Conservation (phyloP, 805 yeast species). For the Saturnispora sekii region DNA sequence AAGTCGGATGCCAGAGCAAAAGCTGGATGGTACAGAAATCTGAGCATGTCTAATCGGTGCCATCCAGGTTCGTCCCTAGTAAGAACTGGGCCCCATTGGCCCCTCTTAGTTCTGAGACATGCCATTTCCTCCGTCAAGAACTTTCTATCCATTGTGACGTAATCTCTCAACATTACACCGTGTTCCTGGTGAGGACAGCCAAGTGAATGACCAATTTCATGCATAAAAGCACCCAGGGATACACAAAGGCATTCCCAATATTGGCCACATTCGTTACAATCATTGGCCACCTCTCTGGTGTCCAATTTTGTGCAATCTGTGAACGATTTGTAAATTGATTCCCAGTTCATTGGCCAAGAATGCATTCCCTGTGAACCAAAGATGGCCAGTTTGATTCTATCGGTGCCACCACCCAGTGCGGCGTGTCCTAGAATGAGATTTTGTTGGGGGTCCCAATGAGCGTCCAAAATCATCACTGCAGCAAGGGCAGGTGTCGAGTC, state of each 20-base stretch:
- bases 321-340: constrained; percentile 57
- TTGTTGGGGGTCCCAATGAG: constrained; percentile 62
- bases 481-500: constrained; percentile 52
- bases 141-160: constrained; percentile 68
- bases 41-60: constrained; percentile 70
- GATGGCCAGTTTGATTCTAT: constrained; percentile 65
- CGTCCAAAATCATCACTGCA: constrained; percentile 77
- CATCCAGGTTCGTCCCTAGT: constrained; percentile 71
- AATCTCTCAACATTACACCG: constrained; percentile 89
- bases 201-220: constrained; percentile 84
- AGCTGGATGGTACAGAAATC: constrained; percentile 75
- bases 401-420: constrained; percentile 85
- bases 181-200: constrained; percentile 88
- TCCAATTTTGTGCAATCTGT: constrained; percentile 61
- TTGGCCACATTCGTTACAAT: constrained; percentile 71
- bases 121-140: constrained; percentile 63
- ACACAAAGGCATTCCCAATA: constrained; percentile 85
- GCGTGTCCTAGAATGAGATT: constrained; percentile 76
- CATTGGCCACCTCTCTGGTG: constrained; percentile 77
- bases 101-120: constrained; percentile 42
- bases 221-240: constrained; percentile 90
- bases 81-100: constrained; percentile 40
- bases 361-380: constrained; percentile 91
- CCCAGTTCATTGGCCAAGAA: constrained; percentile 85
- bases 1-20: constrained; percentile 63